Percentiles rank a stretch among this genome's conserved stretches.
phyloP scores from a whole-genome alignment of 345 rosid species.

The Diplotaxis tenuifolia region DNA sequence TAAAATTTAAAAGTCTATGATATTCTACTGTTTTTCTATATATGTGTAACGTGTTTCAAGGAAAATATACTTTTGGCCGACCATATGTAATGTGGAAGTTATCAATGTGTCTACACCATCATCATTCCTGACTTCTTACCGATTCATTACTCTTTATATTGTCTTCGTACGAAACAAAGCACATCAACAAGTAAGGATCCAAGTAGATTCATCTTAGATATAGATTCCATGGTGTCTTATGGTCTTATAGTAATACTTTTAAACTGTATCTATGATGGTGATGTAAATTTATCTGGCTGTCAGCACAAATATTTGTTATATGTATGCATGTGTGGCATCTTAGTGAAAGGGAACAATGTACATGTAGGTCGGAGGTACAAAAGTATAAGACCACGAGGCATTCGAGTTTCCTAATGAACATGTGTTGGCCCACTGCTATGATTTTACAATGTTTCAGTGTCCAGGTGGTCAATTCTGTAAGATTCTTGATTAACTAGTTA shows the following conservation, averaged over 20 bases:
- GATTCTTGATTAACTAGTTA: not conserved
- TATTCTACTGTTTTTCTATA: not conserved
- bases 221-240: not conserved
- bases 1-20: not conserved
- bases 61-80: slow-evolving; percentile 5
- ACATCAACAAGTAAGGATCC: not conserved
- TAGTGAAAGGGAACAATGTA: not conserved
- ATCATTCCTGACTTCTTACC: slow-evolving; percentile 1
- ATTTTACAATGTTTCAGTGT: slow-evolving; percentile 5
- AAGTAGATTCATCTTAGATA: not conserved
- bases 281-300: not conserved
- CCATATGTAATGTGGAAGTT: slow-evolving; percentile 1
- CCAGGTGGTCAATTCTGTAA: not conserved
- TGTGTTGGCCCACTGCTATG: slow-evolving; percentile 15
- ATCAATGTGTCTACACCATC: slow-evolving; percentile 9
- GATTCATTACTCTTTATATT: not conserved
- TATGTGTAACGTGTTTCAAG: not conserved
- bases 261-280: slow-evolving; percentile 1
- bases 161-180: not conserved
- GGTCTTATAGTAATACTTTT: not conserved
- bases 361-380: slow-evolving; percentile 1
- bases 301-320: not conserved
- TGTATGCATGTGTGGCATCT: not conserved
- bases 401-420: slow-evolving; percentile 25
- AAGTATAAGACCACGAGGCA: slow-evolving; percentile 31